Evolutionary conservation across 2,329 filamentous ascomycete species (phyloP), one percentile per base, ranked within the genome.

Genomic region (Diaporthe longicolla): DNA sequence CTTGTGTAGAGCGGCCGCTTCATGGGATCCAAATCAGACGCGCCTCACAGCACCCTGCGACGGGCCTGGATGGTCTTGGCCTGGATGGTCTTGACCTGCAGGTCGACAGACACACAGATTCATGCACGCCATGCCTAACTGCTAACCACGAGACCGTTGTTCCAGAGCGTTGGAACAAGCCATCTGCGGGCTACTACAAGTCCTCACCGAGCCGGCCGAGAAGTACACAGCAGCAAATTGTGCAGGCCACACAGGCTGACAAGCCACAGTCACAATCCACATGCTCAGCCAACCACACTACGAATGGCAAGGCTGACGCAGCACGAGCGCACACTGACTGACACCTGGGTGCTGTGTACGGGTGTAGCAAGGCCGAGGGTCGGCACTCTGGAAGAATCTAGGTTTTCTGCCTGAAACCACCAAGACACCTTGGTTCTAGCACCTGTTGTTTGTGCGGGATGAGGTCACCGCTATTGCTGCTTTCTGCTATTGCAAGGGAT

Each of bases 241-340:
- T 61, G 35, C 29, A 54, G 35, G 54, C 21, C 50, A 58, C 37
- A 45, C 37, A 43, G 29, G 52, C 52, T 15, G 19, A 50, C 54
- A 70, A 61, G 69, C 43, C 43, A 50, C 24, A 35, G 6, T 17
- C 29, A 21, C 32, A 21, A 21, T 66, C 63, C 63, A 66, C 45
- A 11, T 66, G 63, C 63, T 66, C 63, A 66, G 63, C 63, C 63
- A 66, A 66, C 45, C 29, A 50, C 45, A 13, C 29, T 17, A 59
- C 55, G 43, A 61, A 50, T 35, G 55, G 58, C 69, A n/a, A 71
- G 69, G 69, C 69, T 71, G 57, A 71, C 69, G 69, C 24, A 61
- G 57, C 69, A 71, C n/a, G 43, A 71, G 26, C 26, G 61, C 61
- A 37, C 37, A 11, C 10, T 37, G 37, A 37, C 37, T 32, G 29